phyloP scores from a whole-genome alignment of 2,329 filamentous ascomycete species.

The Didymella glomerata region DNA sequence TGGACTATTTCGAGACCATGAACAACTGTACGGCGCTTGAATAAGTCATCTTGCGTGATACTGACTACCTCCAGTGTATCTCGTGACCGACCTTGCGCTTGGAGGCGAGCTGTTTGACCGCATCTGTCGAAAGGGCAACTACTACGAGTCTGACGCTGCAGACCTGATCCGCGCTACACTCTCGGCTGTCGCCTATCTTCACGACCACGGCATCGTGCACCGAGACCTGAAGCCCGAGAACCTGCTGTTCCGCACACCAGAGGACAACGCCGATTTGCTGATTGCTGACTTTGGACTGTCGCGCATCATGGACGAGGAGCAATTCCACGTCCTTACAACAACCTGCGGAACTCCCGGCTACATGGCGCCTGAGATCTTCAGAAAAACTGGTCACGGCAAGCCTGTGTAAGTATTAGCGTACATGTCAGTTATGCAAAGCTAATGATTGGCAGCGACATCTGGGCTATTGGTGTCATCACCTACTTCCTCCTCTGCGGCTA shows the following conservation, averaged over 20 bases:
- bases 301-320: conserved; percentile 98
- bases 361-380: conserved; percentile 99
- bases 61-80: conserved; percentile 70
- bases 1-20: conserved; percentile 99
- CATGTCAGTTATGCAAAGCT: conserved; percentile 11
- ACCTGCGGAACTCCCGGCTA: conserved; percentile 98
- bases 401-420: conserved; percentile 69
- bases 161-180: conserved; percentile 94
- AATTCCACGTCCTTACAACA: conserved; percentile 96
- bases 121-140: conserved; percentile 97
- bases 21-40: conserved; percentile 76
- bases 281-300: conserved; percentile 97
- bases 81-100: conserved; percentile 94
- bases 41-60: neutral
- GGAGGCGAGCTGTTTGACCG: conserved; percentile 98
- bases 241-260: conserved; percentile 92
- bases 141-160: conserved; percentile 96
- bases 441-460: conserved; percentile 72
- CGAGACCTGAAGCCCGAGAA: conserved; percentile 98
- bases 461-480: conserved; percentile 98
- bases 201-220: conserved; percentile 98
- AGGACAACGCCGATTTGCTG: conserved; percentile 95
- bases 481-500: conserved; percentile 98
- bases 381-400: conserved; percentile 97
- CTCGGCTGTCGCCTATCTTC: conserved; percentile 96